phyloP scores from a whole-genome alignment of 208 protist species.

The Trypanosoma avium region DNA sequence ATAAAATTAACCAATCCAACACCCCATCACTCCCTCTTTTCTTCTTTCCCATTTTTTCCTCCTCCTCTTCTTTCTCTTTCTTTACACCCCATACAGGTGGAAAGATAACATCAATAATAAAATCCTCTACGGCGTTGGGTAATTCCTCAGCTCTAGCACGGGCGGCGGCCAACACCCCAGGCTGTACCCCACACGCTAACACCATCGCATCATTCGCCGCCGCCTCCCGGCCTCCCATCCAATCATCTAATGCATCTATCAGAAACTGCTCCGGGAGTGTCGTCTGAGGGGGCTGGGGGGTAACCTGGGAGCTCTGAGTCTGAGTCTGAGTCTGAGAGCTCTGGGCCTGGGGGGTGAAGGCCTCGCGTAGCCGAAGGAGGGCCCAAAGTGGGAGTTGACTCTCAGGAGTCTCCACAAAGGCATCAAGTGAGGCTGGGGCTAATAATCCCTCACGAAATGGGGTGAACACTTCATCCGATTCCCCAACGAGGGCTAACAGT shows the following conservation, averaged over 20 bases:
- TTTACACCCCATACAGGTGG: constrained; percentile 26
- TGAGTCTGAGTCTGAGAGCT: too few species aligned
- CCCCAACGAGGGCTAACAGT: constrained; percentile 41
- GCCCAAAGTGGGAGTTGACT: constrained; percentile 48
- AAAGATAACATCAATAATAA: constrained; percentile 86
- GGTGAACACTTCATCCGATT: constrained; percentile 18
- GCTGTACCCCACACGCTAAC: constrained; percentile 70
- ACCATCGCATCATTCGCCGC: constrained; percentile 57
- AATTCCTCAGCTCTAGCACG: constrained; percentile 27
- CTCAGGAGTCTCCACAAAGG: constrained; percentile 42
- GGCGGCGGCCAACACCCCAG: constrained; percentile 44
- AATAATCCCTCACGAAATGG: constrained; percentile 30
- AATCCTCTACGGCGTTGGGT: constrained; percentile 59
- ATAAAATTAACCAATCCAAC: constrained; percentile 72
- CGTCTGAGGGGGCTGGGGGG: too few species aligned
- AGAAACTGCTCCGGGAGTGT: constrained; percentile 75
- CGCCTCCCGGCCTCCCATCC: constrained; percentile 33
- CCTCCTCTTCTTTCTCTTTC: constrained; percentile 5
- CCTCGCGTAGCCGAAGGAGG: constrained; percentile 41
- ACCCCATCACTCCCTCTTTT: constrained; percentile 12
- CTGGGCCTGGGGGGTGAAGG: too few species aligned
- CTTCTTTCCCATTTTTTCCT: neutral
- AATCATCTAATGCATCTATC: constrained; percentile 77
- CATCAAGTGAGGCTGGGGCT: constrained; percentile 44
- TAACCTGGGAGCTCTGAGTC: too few species aligned